phyloP scores from a whole-genome alignment of 164 flowering plant species.

The Macadamia integrifolia region DNA sequence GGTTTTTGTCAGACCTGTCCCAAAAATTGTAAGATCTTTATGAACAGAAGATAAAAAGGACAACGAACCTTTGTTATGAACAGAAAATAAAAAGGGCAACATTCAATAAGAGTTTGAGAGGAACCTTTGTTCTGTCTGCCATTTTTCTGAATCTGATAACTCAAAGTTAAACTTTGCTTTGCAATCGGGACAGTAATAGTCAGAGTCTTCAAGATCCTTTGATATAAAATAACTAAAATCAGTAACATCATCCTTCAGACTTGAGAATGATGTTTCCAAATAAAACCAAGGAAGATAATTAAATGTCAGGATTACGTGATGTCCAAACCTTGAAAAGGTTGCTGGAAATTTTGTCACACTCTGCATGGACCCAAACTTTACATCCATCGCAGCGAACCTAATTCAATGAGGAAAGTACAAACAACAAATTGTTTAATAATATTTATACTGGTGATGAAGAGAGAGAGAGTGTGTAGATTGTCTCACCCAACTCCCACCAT shows the following conservation, averaged over 20 bases:
- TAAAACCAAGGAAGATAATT: not conserved
- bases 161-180: conserved; percentile 80
- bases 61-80: not conserved
- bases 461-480: not conserved
- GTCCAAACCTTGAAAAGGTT: conserved; percentile 62
- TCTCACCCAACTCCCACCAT: conserved; percentile 91
- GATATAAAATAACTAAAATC: conserved; percentile 11
- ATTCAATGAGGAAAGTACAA: conserved; percentile 7
- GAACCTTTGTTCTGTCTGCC: conserved; percentile 38
- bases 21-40: conserved; percentile 9
- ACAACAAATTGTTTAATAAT: not conserved
- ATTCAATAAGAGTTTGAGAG: conserved; percentile 1
- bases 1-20: conserved; percentile 34
- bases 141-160: conserved; percentile 42
- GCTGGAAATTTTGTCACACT: conserved; percentile 71
- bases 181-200: conserved; percentile 92
- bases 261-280: no score
- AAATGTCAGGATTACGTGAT: not conserved
- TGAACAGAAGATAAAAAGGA: not conserved
- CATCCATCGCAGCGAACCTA: conserved; percentile 95
- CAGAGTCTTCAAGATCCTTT: conserved; percentile 60
- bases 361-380: conserved; percentile 96
- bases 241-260: conserved; percentile 1
- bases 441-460: not conserved
- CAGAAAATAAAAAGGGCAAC: not conserved